phyloP scores from a whole-genome alignment of 345 rosid genomes.

The Trapa incisa region DNA sequence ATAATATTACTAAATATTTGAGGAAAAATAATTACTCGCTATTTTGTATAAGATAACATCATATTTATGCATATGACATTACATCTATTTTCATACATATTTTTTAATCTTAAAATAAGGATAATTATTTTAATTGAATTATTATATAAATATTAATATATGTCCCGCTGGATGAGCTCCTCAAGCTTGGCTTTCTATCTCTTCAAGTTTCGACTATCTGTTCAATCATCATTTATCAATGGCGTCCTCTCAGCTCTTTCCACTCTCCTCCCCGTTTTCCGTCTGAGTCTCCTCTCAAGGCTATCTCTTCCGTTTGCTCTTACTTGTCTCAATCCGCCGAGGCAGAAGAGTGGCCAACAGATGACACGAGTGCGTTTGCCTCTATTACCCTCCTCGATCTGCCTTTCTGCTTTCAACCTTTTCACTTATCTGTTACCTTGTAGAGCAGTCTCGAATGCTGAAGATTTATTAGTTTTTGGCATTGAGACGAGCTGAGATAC shows the following conservation, averaged over 20 bases:
- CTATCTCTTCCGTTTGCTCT: slow-evolving; percentile 13
- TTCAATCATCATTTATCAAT: not conserved
- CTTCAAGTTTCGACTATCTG: not conserved
- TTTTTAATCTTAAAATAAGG: no score
- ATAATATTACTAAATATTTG: no score
- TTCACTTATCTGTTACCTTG: slow-evolving; percentile 7
- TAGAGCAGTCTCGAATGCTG: slow-evolving; percentile 6
- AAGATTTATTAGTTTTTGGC: slow-evolving; percentile 69
- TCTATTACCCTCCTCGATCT: slow-evolving; percentile 8
- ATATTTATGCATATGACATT: no score
- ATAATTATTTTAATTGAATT: no score
- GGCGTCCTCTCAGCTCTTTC: slow-evolving; percentile 15
- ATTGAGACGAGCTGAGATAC: slow-evolving; percentile 94
- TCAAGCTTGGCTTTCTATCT: not conserved
- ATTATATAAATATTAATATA: no score
- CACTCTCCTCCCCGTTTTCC: slow-evolving; percentile 31
- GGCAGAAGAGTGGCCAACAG: slow-evolving; percentile 3
- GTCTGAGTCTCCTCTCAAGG: slow-evolving; percentile 26
- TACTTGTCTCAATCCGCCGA: slow-evolving; percentile 7
- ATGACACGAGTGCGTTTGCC: slow-evolving; percentile 11
- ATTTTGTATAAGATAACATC: no score
- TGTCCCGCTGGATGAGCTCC: not conserved
- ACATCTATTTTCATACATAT: no score
- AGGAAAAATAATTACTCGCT: no score
- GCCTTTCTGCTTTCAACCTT: slow-evolving; percentile 12